These are phyloP conservation scores for Saccharomyces pastorianus DNA, from an alignment of 1,139 yeast genomes.

Conservation along the genomic window DNA sequence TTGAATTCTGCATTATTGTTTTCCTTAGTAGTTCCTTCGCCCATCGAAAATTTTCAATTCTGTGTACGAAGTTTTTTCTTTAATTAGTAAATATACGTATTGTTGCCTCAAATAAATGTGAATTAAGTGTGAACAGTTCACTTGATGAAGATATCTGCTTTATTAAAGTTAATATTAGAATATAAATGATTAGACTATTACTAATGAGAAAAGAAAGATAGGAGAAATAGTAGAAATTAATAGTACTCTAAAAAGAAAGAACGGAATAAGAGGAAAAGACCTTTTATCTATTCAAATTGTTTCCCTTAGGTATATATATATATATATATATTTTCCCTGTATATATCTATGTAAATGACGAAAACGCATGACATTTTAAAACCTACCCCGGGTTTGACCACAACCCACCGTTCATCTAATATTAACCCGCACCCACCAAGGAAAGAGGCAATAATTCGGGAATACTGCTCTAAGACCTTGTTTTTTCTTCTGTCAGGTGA, in stretches of 20 bases:
- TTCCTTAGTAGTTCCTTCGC: constrained; percentile 2
- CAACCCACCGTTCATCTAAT: background rate
- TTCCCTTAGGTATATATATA: background rate
- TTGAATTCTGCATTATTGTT: constrained; percentile 7
- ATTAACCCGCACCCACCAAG: background rate
- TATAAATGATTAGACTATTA: background rate
- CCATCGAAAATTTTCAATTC: background rate
- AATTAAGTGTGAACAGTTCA: background rate
- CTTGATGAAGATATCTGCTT: background rate
- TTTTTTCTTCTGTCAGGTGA: background rate
- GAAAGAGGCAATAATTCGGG: background rate
- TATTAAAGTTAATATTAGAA: too few relatives aligned
- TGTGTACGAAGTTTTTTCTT: background rate
- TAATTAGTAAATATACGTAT: background rate
- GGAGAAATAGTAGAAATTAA: background rate
- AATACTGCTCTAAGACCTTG: background rate
- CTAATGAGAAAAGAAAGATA: background rate
- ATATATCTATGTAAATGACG: background rate
- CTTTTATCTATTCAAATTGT: background rate
- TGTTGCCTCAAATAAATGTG: background rate
- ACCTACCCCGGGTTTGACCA: background rate
- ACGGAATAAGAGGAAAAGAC: background rate
- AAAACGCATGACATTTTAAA: background rate
- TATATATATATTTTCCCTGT: background rate
- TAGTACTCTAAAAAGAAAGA: background rate